Evolutionary conservation across 2,329 filamentous ascomycete species (phyloP), one percentile per base, ranked within the genome.

Genomic region (Eurotiales sp.): DNA sequence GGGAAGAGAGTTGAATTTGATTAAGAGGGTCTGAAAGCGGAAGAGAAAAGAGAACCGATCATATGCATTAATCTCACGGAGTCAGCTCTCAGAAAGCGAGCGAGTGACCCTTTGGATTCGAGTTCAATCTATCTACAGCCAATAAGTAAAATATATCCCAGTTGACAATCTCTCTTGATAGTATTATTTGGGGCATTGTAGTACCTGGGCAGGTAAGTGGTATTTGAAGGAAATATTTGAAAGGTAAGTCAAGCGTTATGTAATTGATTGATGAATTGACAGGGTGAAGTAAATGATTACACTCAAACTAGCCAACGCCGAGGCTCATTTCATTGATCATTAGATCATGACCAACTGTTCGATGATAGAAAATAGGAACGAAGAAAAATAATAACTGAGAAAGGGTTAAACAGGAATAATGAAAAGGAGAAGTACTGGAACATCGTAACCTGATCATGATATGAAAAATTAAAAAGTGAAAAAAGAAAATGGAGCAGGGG

Each of bases 1-100:
- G 55, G 55, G 6, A 56, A 56, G 46, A 34, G 44, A 23, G 37
- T 56, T 15, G 27, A 55, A 42, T 56, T 56, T 41, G 41, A 45
- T 36, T 41, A 34, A 36, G 15, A 21, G 17, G 10, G 8, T 15
- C 14, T 8, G 17, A 37, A 36, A 15, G n/a, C 6, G 15, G 30
- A 36, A 36, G 4, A 36, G 19, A 19, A 19, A 19, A n/a, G 34
- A 4, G 10, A 7, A 37, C 21, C 5, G 34, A 37, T 32, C 12
- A 36, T 37, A 37, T 37, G 21, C 21, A 37, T 12, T 36, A 19
- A 36, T 36, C 12, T 8, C 34, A n/a, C n/a, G n/a, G n/a, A n/a
- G n/a, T n/a, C n/a, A n/a, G n/a, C n/a, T n/a, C n/a, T n/a, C n/a
- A n/a, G n/a, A n/a, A n/a, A n/a, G n/a, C n/a, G n/a, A 36, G n/a